These are phyloP conservation scores for Dryas integrifolia DNA, from an alignment of 331 rosid species.

Conservation along the genomic window DNA sequence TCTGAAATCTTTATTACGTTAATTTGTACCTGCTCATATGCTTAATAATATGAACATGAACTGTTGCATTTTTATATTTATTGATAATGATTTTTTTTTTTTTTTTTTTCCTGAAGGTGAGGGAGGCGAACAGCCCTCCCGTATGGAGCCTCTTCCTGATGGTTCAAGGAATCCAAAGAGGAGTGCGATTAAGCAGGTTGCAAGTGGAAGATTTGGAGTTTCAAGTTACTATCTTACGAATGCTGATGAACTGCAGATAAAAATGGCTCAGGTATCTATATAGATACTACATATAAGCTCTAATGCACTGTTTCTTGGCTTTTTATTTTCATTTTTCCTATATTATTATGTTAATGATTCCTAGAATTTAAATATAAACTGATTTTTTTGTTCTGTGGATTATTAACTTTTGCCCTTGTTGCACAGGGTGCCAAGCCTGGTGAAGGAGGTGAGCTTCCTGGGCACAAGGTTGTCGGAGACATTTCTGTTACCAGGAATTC, in stretches of 20 bases:
- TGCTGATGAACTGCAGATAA: constrained; percentile 93
- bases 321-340: constrained; percentile 8
- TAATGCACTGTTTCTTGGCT: constrained; percentile 8
- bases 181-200: constrained; percentile 94
- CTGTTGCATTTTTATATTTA: neutral
- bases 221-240: constrained; percentile 92
- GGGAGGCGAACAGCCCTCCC: constrained; percentile 99
- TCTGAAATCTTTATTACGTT: neutral
- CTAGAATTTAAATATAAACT: constrained; percentile 33
- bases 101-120: constrained; percentile 52
- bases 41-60: neutral
- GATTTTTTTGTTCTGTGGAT: constrained; percentile 21
- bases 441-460: constrained; percentile 99
- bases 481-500: constrained; percentile 93
- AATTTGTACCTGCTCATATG: no score
- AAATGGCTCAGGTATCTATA: constrained; percentile 92
- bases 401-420: constrained; percentile 26
- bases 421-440: constrained; percentile 96
- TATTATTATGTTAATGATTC: constrained; percentile 35
- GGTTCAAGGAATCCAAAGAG: constrained; percentile 92
- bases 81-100: neutral
- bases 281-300: neutral
- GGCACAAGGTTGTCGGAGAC: constrained; percentile 93
- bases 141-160: constrained; percentile 88
- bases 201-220: constrained; percentile 99